Percentiles rank a stretch among this genome's conserved stretches.
Conservation (phyloP, 306 rosid genomes). For the Delonix regia region DNA sequence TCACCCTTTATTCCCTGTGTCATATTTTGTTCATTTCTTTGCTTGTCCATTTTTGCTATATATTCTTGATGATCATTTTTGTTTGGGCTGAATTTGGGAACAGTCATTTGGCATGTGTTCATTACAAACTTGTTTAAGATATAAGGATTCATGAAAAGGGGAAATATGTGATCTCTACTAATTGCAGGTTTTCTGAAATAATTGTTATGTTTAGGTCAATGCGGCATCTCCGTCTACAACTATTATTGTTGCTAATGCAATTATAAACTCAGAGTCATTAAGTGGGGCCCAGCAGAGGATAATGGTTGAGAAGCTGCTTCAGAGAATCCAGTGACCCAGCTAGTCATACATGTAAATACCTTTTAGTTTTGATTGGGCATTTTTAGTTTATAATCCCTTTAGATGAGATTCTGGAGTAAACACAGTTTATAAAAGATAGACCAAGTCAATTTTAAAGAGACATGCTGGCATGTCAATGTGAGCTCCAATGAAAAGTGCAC, state of each 20-base stretch:
- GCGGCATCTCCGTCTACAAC: conserved; percentile 67
- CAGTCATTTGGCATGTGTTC: not conserved
- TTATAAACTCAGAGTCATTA: conserved; percentile 70
- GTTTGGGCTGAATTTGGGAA: conserved; percentile 3
- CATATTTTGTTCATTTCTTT: not conserved
- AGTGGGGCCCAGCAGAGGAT: conserved; percentile 85
- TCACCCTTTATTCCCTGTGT: conserved; percentile 13
- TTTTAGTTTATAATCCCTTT: not conserved
- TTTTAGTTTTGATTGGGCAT: conserved; percentile 16
- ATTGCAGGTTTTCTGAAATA: not conserved
- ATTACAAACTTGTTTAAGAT: not conserved
- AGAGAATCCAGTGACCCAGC: conserved; percentile 57
- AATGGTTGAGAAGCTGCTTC: conserved; percentile 83
- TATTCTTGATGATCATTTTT: conserved; percentile 15
- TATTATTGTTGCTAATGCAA: conserved; percentile 68
- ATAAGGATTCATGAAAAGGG: not conserved
- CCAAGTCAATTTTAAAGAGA: not conserved
- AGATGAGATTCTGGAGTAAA: not conserved
- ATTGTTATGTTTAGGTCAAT: conserved; percentile 60
- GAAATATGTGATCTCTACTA: not conserved
- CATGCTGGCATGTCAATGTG: not conserved
- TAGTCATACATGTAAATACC: conserved; percentile 28
- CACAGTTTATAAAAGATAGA: not conserved
- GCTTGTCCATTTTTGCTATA: conserved; percentile 15
- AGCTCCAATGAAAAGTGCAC: no score